Conservation (phyloP, 305 asterid species). For the Plantago coronopus region DNA sequence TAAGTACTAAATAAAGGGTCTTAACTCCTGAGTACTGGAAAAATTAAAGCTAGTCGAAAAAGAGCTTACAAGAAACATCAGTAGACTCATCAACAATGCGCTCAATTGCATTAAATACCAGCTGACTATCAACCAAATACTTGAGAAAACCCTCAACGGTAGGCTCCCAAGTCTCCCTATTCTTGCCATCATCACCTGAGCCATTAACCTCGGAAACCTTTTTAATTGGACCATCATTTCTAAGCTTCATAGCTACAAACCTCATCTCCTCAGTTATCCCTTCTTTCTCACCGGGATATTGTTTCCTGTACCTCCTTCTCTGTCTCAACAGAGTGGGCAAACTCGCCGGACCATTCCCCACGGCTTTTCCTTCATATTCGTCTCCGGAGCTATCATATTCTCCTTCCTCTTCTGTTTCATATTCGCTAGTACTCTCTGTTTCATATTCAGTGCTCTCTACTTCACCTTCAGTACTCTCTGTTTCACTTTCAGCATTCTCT, state of each 20-base stretch:
- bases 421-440: conserved; percentile 24
- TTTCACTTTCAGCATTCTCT: conserved; percentile 4
- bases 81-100: conserved; percentile 85
- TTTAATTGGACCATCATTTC: conserved; percentile 41
- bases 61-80: conserved; percentile 81
- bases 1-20: neutral
- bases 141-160: conserved; percentile 66
- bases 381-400: conserved; percentile 17
- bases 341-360: conserved; percentile 23
- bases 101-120: conserved; percentile 73
- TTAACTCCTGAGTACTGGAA: no score
- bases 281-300: conserved; percentile 71
- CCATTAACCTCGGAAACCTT: conserved; percentile 11
- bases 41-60: neutral
- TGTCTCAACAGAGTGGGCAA: conserved; percentile 38
- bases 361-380: conserved; percentile 1
- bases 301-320: conserved; percentile 65
- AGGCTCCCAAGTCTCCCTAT: conserved; percentile 63
- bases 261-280: conserved; percentile 96
- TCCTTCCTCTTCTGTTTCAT: conserved; percentile 37
- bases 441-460: no score
- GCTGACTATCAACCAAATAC: conserved; percentile 76
- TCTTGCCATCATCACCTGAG: conserved; percentile 22
- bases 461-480: conserved; percentile 20
- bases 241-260: conserved; percentile 81